phyloP scores from a whole-genome alignment of 2,329 filamentous ascomycete genomes.

The Zymoseptoria pseudotritici region DNA sequence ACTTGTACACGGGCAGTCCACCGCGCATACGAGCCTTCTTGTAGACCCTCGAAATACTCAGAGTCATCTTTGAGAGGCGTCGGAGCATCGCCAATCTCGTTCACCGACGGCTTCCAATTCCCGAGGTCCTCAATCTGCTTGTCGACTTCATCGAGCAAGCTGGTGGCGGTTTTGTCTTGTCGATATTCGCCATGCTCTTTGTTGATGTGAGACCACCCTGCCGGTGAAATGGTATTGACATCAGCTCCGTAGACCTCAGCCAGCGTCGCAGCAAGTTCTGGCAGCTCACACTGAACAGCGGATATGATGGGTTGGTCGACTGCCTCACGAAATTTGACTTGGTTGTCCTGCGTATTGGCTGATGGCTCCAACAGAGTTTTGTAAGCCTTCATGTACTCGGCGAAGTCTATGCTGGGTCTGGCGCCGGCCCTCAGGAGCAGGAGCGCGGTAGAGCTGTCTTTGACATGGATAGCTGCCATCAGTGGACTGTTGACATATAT shows the following conservation, averaged over 20 bases:
- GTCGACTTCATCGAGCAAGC: slow-evolving; percentile 57
- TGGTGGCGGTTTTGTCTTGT: too few relatives aligned
- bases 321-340: slow-evolving; percentile 40
- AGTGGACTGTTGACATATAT: slow-evolving; percentile 44
- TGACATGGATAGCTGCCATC: slow-evolving; percentile 50
- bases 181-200: too few relatives aligned
- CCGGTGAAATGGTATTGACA: slow-evolving; percentile 50
- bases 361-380: slow-evolving; percentile 36
- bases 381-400: slow-evolving; percentile 55
- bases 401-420: slow-evolving; percentile 52
- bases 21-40: slow-evolving; percentile 53
- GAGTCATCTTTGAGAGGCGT: slow-evolving; percentile 37
- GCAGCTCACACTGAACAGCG: slow-evolving; percentile 48
- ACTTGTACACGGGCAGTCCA: too few relatives aligned
- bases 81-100: too few relatives aligned
- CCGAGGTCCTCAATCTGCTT: too few relatives aligned
- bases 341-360: slow-evolving; percentile 41
- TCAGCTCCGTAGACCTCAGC: slow-evolving; percentile 53
- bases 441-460: slow-evolving; percentile 47
- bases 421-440: slow-evolving; percentile 60
- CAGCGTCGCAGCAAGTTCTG: slow-evolving; percentile 50
- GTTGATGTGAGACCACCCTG: slow-evolving; percentile 26
- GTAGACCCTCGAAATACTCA: slow-evolving; percentile 45
- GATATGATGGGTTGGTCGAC: slow-evolving; percentile 60
- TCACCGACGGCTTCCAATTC: too few relatives aligned